phyloP scores from a whole-genome alignment of 768 basidiomycete genomes.

The Boletus subparvulus region DNA sequence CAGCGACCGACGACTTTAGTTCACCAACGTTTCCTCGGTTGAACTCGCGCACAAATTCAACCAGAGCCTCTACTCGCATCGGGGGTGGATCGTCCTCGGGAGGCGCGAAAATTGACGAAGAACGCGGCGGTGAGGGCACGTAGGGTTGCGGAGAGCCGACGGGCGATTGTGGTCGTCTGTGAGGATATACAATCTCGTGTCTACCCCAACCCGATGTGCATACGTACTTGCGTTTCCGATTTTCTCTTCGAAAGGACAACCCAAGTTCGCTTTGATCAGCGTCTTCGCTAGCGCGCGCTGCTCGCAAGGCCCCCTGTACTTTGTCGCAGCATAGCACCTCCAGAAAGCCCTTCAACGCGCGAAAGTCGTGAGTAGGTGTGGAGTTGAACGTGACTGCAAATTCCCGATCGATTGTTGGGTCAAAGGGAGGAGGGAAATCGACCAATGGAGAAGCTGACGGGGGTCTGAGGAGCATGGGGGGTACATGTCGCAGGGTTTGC shows the following conservation, averaged over 20 bases:
- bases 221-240: constrained; percentile 57
- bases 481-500: constrained; percentile 46
- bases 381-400: constrained; percentile 30
- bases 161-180: constrained; percentile 52
- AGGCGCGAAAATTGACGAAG: constrained; percentile 43
- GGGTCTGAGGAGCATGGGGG: constrained; percentile 43
- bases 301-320: constrained; percentile 57
- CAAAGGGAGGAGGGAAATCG: constrained; percentile 30
- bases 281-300: constrained; percentile 55
- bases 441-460: constrained; percentile 27
- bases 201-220: not conserved
- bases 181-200: not conserved
- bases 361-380: constrained; percentile 41
- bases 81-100: constrained; percentile 36
- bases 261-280: constrained; percentile 51
- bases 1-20: not conserved
- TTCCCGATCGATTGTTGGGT: constrained; percentile 27
- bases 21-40: constrained; percentile 39
- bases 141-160: constrained; percentile 61
- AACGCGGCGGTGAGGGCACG: constrained; percentile 39
- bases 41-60: constrained; percentile 56
- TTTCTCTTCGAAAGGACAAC: constrained; percentile 45
- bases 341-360: constrained; percentile 47
- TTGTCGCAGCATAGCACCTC: constrained; percentile 48
- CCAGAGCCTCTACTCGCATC: constrained; percentile 46